phyloP scores from a whole-genome alignment of 202 grass and related monocot species.

The Dendrocalamus latiflorus region DNA sequence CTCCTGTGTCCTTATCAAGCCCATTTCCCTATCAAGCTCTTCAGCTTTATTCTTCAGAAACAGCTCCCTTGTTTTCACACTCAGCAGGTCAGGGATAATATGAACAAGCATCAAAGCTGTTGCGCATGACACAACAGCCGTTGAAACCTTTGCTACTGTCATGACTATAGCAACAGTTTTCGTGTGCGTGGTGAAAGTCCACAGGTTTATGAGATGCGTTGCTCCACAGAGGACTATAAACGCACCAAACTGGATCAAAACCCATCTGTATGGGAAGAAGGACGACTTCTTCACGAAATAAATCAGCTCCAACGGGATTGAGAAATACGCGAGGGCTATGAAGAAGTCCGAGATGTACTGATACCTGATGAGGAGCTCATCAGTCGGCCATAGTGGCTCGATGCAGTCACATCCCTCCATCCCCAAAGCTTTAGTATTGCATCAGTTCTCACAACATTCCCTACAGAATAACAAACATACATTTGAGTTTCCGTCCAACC shows the following conservation, averaged over 20 bases:
- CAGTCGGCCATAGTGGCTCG: constrained; percentile 71
- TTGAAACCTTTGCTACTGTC: constrained; percentile 66
- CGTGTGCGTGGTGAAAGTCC: constrained; percentile 56
- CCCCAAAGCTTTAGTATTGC: not conserved
- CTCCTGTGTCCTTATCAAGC: constrained; percentile 66
- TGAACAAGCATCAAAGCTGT: constrained; percentile 88
- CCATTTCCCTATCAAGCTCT: constrained; percentile 82
- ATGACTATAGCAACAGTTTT: constrained; percentile 58
- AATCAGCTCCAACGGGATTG: constrained; percentile 77
- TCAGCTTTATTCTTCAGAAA: constrained; percentile 82
- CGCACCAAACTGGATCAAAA: constrained; percentile 73
- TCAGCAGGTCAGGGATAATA: constrained; percentile 74
- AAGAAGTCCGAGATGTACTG: constrained; percentile 96
- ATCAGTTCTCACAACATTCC: constrained; percentile 41
- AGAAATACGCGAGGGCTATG: constrained; percentile 89
- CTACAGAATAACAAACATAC: constrained; percentile 3
- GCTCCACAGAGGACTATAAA: constrained; percentile 87
- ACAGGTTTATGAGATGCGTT: constrained; percentile 77
- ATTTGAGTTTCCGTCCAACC: not conserved
- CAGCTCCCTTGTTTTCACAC: constrained; percentile 67
- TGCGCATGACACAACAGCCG: constrained; percentile 71
- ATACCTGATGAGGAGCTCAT: constrained; percentile 88
- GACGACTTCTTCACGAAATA: constrained; percentile 84
- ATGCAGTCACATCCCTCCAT: constrained; percentile 98
- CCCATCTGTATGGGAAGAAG: constrained; percentile 78